Base-by-base conservation (phyloP, 2,329 filamentous ascomycete genomes). In the Malbranchea zuffiana region DNA sequence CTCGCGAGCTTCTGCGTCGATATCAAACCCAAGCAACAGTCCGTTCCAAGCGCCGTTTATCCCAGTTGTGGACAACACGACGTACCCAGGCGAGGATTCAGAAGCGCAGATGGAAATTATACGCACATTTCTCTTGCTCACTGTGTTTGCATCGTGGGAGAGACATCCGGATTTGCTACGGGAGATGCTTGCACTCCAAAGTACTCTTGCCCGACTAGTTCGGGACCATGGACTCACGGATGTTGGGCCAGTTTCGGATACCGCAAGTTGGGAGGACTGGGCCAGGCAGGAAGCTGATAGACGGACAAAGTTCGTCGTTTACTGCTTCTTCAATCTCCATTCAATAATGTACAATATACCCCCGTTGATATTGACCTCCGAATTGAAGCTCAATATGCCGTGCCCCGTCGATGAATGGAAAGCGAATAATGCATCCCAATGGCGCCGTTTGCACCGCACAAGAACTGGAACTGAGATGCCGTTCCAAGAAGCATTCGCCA, bases 261-360 rank as follows among this genome's bases (percentile, higher is more conserved):
- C 70, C 17, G 67, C 74, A 23, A 57, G 55, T 15, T 72, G 69
- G 68, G 55, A 63, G 41, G 65, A 69, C 13, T 75, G 71, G 72
- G 53, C 68, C 13, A 58, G 60, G n/a, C 59, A 62, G 34, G 72
- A 75, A 53, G 66, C 66, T 2, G 66, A 64, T 39, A 63, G 65
- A 46, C 63, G 69, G 37, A 74, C 70, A 13, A 71, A 74, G 48
- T 59, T 72, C 36, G 68, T 72, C 41, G 67, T 73, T 41, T 69
- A 74, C 51, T 66, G 69, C 52, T 66, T 75, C 46, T 71, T 72
- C 41, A 75, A 75, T 47, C 60, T 77, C 2, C 73, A 76, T 43
- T 72, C 68, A 21, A 72, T 77, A 37, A 73, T 73, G 47, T 77
- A 75, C 57, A 72, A 75, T 50, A 71, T 74, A 10, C 71, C 72